Evolutionary conservation across 2,329 filamentous ascomycete genomes (phyloP).

Genomic region (Drechslerella coelobrocha): DNA sequence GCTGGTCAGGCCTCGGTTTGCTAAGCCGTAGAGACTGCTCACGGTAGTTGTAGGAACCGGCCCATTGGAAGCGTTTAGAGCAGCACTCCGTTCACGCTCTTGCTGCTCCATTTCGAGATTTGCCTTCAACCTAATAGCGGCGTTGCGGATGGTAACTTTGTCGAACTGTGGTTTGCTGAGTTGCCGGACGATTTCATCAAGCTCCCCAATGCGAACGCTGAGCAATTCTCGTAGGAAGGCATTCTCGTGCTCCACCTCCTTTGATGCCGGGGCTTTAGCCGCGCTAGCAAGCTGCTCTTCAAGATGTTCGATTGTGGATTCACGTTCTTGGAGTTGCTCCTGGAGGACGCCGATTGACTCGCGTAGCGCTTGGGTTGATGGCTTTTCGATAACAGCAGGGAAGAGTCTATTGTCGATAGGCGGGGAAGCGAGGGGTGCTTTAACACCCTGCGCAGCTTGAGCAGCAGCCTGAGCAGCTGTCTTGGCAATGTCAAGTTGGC

Average conservation of each 20-base stretch:
- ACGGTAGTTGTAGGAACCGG: slow-evolving; percentile 35
- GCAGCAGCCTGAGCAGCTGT: slow-evolving; percentile 84
- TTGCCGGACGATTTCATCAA: slow-evolving; percentile 86
- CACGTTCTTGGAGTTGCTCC: slow-evolving; percentile 93
- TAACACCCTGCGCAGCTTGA: slow-evolving; percentile 71
- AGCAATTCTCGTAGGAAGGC: slow-evolving; percentile 93
- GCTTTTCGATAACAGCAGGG: slow-evolving; percentile 70
- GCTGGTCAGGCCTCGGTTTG: slow-evolving; percentile 34
- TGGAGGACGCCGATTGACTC: slow-evolving; percentile 97
- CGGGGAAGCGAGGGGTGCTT: slow-evolving; percentile 49
- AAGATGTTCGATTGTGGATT: slow-evolving; percentile 85
- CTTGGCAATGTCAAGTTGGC: slow-evolving; percentile 88
- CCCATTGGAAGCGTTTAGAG: slow-evolving; percentile 24
- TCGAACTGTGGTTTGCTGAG: slow-evolving; percentile 78
- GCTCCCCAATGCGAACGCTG: slow-evolving; percentile 84
- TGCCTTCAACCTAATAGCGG: slow-evolving; percentile 87
- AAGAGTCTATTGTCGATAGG: slow-evolving; percentile 57
- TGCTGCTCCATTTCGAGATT: slow-evolving; percentile 98
- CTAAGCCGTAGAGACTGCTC: slow-evolving; percentile 37
- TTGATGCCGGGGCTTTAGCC: slow-evolving; percentile 81
- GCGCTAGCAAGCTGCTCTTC: slow-evolving; percentile 73
- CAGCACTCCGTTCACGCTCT: slow-evolving; percentile 75
- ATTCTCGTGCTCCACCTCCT: slow-evolving; percentile 92
- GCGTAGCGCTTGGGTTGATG: slow-evolving; percentile 90
- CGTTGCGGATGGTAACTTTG: slow-evolving; percentile 80